A percentile compares a stretch with the other conserved stretches of the same genome.
Evolutionary conservation across 2,329 filamentous ascomycete species (phyloP).

Genomic region (Coniochaeta hoffmannii): DNA sequence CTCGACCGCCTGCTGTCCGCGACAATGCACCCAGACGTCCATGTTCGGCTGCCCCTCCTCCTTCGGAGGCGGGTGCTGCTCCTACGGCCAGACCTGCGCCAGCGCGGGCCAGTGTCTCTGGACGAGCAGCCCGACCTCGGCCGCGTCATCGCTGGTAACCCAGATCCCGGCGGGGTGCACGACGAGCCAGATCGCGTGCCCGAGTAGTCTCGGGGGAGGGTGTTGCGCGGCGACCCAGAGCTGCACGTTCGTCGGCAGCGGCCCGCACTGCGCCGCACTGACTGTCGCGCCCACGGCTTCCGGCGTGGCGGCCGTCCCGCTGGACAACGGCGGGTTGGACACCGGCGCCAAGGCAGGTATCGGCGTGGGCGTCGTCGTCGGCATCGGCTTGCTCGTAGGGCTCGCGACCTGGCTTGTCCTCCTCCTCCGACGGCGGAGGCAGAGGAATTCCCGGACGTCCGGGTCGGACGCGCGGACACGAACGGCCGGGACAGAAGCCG

Average conservation of each 20-base stretch:
- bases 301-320: slow-evolving; percentile 12
- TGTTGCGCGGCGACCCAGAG: slow-evolving; percentile 39
- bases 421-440: slow-evolving; percentile 26
- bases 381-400: slow-evolving; percentile 32
- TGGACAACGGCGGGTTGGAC: slow-evolving; percentile 24
- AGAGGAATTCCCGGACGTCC: background rate
- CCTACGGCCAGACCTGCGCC: slow-evolving; percentile 14
- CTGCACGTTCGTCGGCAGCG: slow-evolving; percentile 31
- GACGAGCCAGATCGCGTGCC: slow-evolving; percentile 37
- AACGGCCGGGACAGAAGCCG: slow-evolving; percentile 1
- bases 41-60: slow-evolving; percentile 23
- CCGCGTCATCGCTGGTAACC: slow-evolving; percentile 24
- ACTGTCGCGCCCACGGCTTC: slow-evolving; percentile 17
- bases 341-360: slow-evolving; percentile 49
- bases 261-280: slow-evolving; percentile 31
- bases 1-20: slow-evolving; percentile 19
- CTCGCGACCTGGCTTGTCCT: slow-evolving; percentile 39
- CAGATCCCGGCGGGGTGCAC: slow-evolving; percentile 31
- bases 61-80: slow-evolving; percentile 20
- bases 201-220: slow-evolving; percentile 33
- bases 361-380: slow-evolving; percentile 43
- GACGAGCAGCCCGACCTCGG: slow-evolving; percentile 18
- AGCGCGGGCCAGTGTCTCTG: slow-evolving; percentile 8
- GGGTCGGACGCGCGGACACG: background rate
- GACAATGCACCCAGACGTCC: slow-evolving; percentile 21